Evolutionary conservation across 2,329 filamentous ascomycete species (phyloP).

Genomic region (Colletotrichum echinochloae): DNA sequence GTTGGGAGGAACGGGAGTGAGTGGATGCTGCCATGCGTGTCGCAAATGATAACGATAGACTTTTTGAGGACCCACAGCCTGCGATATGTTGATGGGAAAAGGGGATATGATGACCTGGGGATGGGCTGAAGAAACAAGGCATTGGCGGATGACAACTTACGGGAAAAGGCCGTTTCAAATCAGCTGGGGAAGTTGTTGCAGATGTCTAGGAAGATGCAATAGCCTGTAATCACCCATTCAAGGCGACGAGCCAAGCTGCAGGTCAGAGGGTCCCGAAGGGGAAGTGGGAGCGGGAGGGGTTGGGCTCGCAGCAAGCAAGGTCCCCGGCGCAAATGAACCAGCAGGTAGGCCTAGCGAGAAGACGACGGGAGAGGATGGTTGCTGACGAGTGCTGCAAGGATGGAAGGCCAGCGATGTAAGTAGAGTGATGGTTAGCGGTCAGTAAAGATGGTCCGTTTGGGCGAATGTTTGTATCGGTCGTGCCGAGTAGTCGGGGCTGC

Average conservation of each 20-base stretch:
- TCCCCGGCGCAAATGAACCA: slow-evolving; percentile 33
- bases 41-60: slow-evolving; percentile 20
- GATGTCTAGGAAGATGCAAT: background rate
- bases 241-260: slow-evolving; percentile 35
- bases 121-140: background rate
- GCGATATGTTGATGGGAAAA: slow-evolving; percentile 8
- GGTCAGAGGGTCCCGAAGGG: slow-evolving; percentile 33
- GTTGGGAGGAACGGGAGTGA: background rate
- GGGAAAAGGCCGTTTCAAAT: slow-evolving; percentile 26
- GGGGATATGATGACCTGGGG: background rate
- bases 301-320: slow-evolving; percentile 25
- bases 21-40: slow-evolving; percentile 26
- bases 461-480: background rate
- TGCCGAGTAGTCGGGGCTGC: slow-evolving; percentile 15
- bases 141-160: slow-evolving; percentile 26
- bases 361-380: background rate
- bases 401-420: slow-evolving; percentile 6
- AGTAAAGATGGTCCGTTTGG: slow-evolving; percentile 1
- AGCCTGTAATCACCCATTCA: slow-evolving; percentile 29
- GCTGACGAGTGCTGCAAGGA: slow-evolving; percentile 10
- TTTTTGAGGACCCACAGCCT: slow-evolving; percentile 25
- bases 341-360: slow-evolving; percentile 2
- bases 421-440: background rate
- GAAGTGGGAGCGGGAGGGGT: slow-evolving; percentile 27
- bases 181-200: slow-evolving; percentile 14